Evolutionary conservation across 768 basidiomycete species (phyloP), one percentile per base, ranked within the genome.

Genomic region (Rossbeevera mucosa): DNA sequence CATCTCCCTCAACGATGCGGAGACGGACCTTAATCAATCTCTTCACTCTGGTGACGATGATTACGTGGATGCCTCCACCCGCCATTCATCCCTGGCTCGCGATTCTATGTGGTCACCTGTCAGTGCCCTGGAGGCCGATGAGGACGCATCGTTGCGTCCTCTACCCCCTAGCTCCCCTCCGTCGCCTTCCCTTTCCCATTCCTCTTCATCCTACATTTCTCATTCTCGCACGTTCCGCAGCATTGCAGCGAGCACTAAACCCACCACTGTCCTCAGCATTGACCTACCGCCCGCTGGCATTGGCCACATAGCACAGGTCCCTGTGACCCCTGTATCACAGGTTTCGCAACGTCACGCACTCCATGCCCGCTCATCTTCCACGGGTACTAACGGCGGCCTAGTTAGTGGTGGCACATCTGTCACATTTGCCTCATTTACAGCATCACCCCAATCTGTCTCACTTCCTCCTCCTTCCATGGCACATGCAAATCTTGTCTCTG

Each of bases 261-360:
- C 93, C 2, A 98, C 94, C 5, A 98, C 94, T 0, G 70, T 97
- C 22, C 75, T 96, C n/a, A 92, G 89, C 59, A 81, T 95, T 55
- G 94, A 97, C 62, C 67, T 92, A 22, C 81, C 79, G 42, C 81
- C 84, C 7, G 84, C 83, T 58, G 88, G 88, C 12, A 85, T 93
- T 77, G 93, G 88, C 1, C 92, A 95, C 68, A 95, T 95, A 59
- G 93, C 93, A 6, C 89, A 95, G 64, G 90, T 83, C 9, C 83
- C 89, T 36, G 63, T 74, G 30, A 85, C 86, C 22, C 80, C 85
- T 0, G 72, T 75, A 7, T 72, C 80, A 5, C 75, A 78, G 49
- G 56, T 75, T 12, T 73, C 78, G 55, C 60, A 67, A 42, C 80
- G 87, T 45, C 71, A 84, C 45, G 67, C 75, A 20, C 74, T 77